Percentiles rank a stretch among this genome's conserved stretches.
phyloP scores from a whole-genome alignment of 306 rosid genomes.

The Dryas octopetala region DNA sequence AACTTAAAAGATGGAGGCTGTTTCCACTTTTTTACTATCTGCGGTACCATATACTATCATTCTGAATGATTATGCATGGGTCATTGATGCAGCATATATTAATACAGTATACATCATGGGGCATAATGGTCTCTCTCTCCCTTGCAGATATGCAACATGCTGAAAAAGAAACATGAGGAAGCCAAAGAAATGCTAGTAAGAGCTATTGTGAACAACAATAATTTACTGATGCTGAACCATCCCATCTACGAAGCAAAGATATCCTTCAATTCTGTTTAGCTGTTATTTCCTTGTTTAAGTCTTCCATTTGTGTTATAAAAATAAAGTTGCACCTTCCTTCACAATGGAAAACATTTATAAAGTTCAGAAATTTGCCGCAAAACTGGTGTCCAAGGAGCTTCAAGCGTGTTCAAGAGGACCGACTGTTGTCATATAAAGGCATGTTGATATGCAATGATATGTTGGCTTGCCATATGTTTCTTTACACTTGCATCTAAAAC shows the following conservation, averaged over 20 bases:
- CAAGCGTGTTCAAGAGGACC: constrained; percentile 38
- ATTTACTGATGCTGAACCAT: constrained; percentile 89
- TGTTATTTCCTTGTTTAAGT: constrained; percentile 13
- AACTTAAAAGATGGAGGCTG: no score
- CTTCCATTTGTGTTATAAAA: constrained; percentile 10
- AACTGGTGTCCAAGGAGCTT: constrained; percentile 57
- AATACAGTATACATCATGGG: not conserved
- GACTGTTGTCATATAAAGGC: constrained; percentile 34
- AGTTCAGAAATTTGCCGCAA: constrained; percentile 70
- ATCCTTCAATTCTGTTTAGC: constrained; percentile 50
- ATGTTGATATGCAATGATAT: not conserved
- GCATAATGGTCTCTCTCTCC: not conserved
- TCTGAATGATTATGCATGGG: not conserved
- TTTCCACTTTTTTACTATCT: not conserved
- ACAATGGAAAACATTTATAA: constrained; percentile 52
- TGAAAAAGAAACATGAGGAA: constrained; percentile 83
- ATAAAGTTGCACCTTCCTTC: constrained; percentile 40
- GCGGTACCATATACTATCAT: not conserved
- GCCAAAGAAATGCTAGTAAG: constrained; percentile 77
- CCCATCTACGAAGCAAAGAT: constrained; percentile 78
- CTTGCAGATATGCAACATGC: constrained; percentile 77
- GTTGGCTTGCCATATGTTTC: not conserved
- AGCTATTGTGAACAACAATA: constrained; percentile 72
- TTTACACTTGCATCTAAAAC: constrained; percentile 3
- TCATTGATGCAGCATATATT: not conserved